Evolutionary conservation across 2,329 filamentous ascomycete species (phyloP), one percentile per base, ranked within the genome.

Genomic region (Microsporum ferrugineum): DNA sequence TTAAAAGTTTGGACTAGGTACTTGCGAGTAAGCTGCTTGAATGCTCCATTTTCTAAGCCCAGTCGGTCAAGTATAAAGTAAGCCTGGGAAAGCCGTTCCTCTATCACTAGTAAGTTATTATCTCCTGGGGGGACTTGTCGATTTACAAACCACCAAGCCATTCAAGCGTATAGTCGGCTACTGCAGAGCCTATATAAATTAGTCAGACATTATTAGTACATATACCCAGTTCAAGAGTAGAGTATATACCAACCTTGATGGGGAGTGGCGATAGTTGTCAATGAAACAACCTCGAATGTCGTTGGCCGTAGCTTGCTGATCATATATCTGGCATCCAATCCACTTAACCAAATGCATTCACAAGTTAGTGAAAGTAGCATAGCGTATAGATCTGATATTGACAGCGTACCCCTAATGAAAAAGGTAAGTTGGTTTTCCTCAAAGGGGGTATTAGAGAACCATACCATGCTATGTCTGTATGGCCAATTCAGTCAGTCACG

Each of bases 241-340:
- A 10, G 3, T 23, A 17, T 43, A n/a, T 63, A 69, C 39, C 53
- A 29, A 80, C 80, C 75, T 71, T 79, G 72, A 72, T 86, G 84
- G 0, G 84, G 84, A 12, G 81, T 82, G 2, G 83, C 82, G 61
- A 86, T 80, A 0, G 84, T 86, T 0, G 84, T 86, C 65, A 86
- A 70, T 0, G 83, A 85, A 41, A 91, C 79, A 62, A 96, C 88
- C 70, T 89, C 89, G 65, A 96, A 89, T 58, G 85, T 82, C 2
- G 75, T 74, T 7, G 82, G 82, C 57, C 78, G 77, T 27, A 86
- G 72, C 47, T 74, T 77, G 62, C 80, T 84, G 66, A 86, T 83
- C 81, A 86, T 84, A 66, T 84, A 84, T 62, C 84, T 77, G 36
- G 84, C 78, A 68, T 86, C 84, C 58, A 86, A 78, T 6, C 84